Conservation (phyloP, 495 filamentous ascomycete genomes). For the Xylaria castorea region DNA sequence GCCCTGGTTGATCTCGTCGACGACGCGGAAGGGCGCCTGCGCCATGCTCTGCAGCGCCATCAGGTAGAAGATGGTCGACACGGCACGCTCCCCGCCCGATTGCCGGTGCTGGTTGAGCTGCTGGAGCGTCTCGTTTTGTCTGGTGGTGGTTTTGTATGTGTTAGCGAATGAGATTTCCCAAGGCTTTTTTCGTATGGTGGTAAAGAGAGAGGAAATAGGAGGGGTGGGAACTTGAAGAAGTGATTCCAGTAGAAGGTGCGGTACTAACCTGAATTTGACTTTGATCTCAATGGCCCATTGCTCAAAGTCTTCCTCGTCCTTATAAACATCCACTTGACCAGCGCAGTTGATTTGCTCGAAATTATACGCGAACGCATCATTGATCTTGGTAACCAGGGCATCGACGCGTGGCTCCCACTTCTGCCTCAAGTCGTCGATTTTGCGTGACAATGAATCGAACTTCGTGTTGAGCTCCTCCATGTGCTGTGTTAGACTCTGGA, state of each 20-base stretch:
- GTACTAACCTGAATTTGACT: slow-evolving; percentile 84
- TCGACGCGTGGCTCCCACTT: slow-evolving; percentile 90
- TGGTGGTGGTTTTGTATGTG: slow-evolving; percentile 37
- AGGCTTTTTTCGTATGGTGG: neutral
- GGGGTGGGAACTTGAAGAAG: neutral
- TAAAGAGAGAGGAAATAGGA: slow-evolving; percentile 1
- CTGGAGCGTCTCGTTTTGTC: slow-evolving; percentile 82
- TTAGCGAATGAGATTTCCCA: neutral
- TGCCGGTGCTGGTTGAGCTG: slow-evolving; percentile 89
- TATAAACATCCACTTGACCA: slow-evolving; percentile 84
- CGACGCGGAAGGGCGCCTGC: slow-evolving; percentile 96
- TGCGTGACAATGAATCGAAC: slow-evolving; percentile 54
- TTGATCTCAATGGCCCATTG: slow-evolving; percentile 92
- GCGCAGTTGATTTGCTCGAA: slow-evolving; percentile 94
- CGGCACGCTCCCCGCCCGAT: slow-evolving; percentile 93
- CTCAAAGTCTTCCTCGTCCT: slow-evolving; percentile 84
- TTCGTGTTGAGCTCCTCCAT: slow-evolving; percentile 55
- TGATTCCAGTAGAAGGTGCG: neutral
- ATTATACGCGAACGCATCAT: slow-evolving; percentile 85
- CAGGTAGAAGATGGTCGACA: slow-evolving; percentile 98
- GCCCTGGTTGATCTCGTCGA: slow-evolving; percentile 99
- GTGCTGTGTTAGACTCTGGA: slow-evolving; percentile 50
- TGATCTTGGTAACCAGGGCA: slow-evolving; percentile 77
- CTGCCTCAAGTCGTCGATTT: slow-evolving; percentile 61
- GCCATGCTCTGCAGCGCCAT: slow-evolving; percentile 97